phyloP scores from a whole-genome alignment of 1,284 basidiomycete genomes.

The Ustilago esculenta region DNA sequence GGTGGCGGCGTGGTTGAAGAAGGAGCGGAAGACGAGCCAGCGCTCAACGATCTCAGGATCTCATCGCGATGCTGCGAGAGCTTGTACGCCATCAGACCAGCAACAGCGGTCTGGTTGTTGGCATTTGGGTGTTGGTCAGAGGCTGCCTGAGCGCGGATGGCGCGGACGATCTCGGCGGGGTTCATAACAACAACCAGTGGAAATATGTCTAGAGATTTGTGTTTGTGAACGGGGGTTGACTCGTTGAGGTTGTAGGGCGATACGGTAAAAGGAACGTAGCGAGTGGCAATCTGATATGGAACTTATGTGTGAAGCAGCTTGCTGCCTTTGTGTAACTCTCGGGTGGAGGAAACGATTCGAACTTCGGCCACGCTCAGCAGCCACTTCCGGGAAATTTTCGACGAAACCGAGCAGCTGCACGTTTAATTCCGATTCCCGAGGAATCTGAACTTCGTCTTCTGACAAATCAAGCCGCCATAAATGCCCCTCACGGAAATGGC shows the following conservation, averaged over 20 bases:
- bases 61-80: constrained; percentile 40
- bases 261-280: background rate
- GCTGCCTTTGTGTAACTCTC: constrained; percentile 1
- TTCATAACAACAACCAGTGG: constrained; percentile 15
- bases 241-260: background rate
- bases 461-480: constrained; percentile 18
- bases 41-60: constrained; percentile 23
- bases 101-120: constrained; percentile 54
- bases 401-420: background rate
- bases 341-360: constrained; percentile 33
- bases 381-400: constrained; percentile 29
- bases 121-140: constrained; percentile 11
- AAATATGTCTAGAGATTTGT: background rate
- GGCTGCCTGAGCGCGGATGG: constrained; percentile 38
- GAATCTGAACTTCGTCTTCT: constrained; percentile 1
- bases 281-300: too few relatives aligned
- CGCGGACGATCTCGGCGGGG: constrained; percentile 36
- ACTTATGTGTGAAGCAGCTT: background rate
- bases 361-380: constrained; percentile 14
- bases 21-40: constrained; percentile 10
- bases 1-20: constrained; percentile 35
- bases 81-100: constrained; percentile 49
- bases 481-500: too few relatives aligned
- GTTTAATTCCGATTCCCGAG: constrained; percentile 20
- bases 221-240: background rate